phyloP scores from a whole-genome alignment of 2,329 filamentous ascomycete genomes.

The Dactylonectria estremocensis region DNA sequence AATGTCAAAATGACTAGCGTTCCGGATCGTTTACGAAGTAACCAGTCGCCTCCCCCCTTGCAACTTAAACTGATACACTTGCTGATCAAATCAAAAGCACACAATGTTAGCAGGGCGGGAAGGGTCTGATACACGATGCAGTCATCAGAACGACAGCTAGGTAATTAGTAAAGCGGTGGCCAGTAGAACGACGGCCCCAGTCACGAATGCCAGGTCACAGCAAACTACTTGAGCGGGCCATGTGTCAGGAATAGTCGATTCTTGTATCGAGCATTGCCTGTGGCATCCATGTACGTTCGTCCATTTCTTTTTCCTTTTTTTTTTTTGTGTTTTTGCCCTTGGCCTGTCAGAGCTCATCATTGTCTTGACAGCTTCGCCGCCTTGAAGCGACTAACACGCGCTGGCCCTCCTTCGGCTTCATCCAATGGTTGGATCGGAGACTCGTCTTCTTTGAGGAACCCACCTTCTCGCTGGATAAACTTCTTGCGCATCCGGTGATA shows the following conservation, averaged over 20 bases:
- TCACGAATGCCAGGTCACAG: slow-evolving; percentile 43
- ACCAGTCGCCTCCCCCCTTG: no score
- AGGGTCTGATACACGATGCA: slow-evolving; percentile 20
- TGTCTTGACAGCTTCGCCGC: slow-evolving; percentile 75
- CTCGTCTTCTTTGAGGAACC: slow-evolving; percentile 82
- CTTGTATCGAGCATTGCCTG: slow-evolving; percentile 45
- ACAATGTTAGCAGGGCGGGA: slow-evolving; percentile 17
- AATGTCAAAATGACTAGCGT: slow-evolving; percentile 62
- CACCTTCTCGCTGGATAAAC: slow-evolving; percentile 87
- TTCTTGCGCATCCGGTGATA: slow-evolving; percentile 88
- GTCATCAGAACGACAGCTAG: not conserved
- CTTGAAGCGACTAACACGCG: slow-evolving; percentile 81
- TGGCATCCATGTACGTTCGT: slow-evolving; percentile 22
- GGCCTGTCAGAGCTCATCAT: slow-evolving; percentile 46
- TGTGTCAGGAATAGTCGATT: slow-evolving; percentile 49
- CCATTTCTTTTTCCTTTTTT: slow-evolving; percentile 12
- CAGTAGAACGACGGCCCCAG: slow-evolving; percentile 8
- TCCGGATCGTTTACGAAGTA: slow-evolving; percentile 29
- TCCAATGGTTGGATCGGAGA: slow-evolving; percentile 77
- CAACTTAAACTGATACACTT: not conserved
- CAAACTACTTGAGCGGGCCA: slow-evolving; percentile 34
- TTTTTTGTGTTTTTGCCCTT: slow-evolving; percentile 32
- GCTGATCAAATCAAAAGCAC: slow-evolving; percentile 4
- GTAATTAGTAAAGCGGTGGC: not conserved
- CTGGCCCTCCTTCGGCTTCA: slow-evolving; percentile 74